A percentile compares a stretch with the other conserved stretches of the same genome.
Evolutionary conservation across 257 asterid species (phyloP).

Genomic region (Echites panduratus): DNA sequence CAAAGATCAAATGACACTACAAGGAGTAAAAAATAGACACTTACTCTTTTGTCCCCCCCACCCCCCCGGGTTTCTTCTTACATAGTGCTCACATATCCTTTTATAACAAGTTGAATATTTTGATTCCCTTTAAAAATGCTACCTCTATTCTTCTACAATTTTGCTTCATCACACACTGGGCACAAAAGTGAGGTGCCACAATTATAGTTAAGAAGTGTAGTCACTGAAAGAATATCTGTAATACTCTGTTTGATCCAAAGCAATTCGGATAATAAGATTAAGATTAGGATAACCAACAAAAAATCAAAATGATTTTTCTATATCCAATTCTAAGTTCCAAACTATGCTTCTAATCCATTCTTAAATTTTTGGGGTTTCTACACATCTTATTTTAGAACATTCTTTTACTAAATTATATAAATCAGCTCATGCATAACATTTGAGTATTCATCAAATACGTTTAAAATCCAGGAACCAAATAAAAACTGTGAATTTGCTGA

Average conservation of each 20-base stretch:
- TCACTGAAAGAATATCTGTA: neutral
- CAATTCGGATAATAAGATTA: neutral
- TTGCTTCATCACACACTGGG: too few relatives aligned
- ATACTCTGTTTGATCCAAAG: neutral
- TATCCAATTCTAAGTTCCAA: neutral
- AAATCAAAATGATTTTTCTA: too few relatives aligned
- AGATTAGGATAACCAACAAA: neutral
- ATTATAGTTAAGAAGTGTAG: too few relatives aligned
- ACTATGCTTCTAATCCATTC: neutral
- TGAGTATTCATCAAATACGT: neutral
- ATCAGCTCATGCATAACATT: neutral
- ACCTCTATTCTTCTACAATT: too few relatives aligned
- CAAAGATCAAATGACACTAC: too few relatives aligned
- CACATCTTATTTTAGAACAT: neutral
- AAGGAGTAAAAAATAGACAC: neutral
- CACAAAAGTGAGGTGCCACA: too few relatives aligned
- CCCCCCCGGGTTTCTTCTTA: neutral
- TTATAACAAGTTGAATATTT: too few relatives aligned
- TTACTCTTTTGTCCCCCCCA: neutral
- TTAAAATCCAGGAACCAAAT: neutral
- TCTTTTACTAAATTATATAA: neutral
- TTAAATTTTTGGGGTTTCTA: neutral
- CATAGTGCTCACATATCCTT: neutral
- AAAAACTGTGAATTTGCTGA: neutral
- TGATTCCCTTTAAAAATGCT: too few relatives aligned